Percentiles rank a stretch among this genome's conserved stretches.
These are phyloP conservation scores for Saprolegnia parasitica DNA, from an alignment of 352 stramenopile species.

Conservation along the genomic window DNA sequence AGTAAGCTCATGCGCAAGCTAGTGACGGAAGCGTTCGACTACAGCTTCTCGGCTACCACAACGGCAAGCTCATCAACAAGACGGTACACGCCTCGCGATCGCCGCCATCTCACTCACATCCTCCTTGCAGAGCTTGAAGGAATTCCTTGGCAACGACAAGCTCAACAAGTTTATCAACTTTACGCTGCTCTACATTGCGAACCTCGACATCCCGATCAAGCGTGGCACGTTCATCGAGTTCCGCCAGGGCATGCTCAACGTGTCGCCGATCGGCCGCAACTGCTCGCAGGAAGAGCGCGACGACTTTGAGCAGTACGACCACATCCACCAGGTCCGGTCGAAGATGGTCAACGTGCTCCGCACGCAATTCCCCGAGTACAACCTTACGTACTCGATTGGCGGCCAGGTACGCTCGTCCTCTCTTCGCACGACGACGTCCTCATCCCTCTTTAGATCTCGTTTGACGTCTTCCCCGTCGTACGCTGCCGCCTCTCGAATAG, in stretches of 20 bases:
- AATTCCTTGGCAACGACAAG: conserved; percentile 95
- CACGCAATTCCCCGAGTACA: conserved; percentile 91
- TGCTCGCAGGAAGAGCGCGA: conserved; percentile 97
- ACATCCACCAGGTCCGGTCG: conserved; percentile 90
- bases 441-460: conserved; percentile 88
- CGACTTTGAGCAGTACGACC: conserved; percentile 97
- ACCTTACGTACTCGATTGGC: conserved; percentile 97
- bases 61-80: conserved; percentile 88
- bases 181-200: conserved; percentile 91
- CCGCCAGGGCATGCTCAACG: conserved; percentile 98
- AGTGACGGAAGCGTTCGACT: conserved; percentile 95
- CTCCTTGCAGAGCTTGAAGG: conserved; percentile 83
- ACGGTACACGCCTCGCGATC: conserved; percentile 41
- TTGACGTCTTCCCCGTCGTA: conserved; percentile 95
- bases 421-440: not conserved
- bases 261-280: conserved; percentile 98
- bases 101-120: not conserved
- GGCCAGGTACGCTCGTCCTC: conserved; percentile 59
- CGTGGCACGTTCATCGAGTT: conserved; percentile 99
- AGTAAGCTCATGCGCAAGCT: conserved; percentile 12
- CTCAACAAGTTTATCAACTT: conserved; percentile 98
- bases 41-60: conserved; percentile 99
- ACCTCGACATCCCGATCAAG: conserved; percentile 97
- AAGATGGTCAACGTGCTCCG: conserved; percentile 96
- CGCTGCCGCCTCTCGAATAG: not conserved